Evolutionary conservation across 139 green algal species (phyloP).

Genomic region (Nannochloris sp.): DNA sequence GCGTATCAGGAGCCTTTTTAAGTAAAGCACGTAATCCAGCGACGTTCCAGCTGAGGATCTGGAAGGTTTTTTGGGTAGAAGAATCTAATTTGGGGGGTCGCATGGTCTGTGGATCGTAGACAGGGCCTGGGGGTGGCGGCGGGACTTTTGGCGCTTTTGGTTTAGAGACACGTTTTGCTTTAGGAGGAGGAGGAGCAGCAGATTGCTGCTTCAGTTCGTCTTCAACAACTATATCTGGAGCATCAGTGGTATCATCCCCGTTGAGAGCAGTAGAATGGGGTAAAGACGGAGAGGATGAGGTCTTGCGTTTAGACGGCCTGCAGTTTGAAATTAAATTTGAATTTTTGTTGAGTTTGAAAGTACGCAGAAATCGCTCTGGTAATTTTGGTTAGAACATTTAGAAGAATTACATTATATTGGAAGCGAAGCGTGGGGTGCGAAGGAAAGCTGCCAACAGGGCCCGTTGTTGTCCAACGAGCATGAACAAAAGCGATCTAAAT

Average conservation of each 20-base stretch:
- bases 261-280: too few species aligned
- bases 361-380: too few species aligned
- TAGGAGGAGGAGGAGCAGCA: too few species aligned
- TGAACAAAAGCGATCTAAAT: too few species aligned
- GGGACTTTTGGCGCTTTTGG: not conserved
- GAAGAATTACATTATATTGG: too few species aligned
- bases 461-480: too few species aligned
- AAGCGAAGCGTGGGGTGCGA: too few species aligned
- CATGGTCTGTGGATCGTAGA: conserved; percentile 15
- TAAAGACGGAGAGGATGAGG: not conserved
- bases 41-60: conserved; percentile 59
- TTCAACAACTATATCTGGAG: not conserved
- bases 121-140: not conserved
- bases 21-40: conserved; percentile 52
- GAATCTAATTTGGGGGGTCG: not conserved
- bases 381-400: too few species aligned
- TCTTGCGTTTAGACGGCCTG: not conserved
- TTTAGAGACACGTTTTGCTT: too few species aligned
- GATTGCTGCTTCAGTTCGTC: not conserved
- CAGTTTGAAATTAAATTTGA: too few species aligned
- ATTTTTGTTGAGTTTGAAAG: too few species aligned
- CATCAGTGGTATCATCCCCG: not conserved
- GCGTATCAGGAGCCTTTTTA: conserved; percentile 44
- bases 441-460: too few species aligned
- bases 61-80: not conserved